Conservation (phyloP, 1,284 basidiomycete genomes). For the Fomitiporia mediterranea region DNA sequence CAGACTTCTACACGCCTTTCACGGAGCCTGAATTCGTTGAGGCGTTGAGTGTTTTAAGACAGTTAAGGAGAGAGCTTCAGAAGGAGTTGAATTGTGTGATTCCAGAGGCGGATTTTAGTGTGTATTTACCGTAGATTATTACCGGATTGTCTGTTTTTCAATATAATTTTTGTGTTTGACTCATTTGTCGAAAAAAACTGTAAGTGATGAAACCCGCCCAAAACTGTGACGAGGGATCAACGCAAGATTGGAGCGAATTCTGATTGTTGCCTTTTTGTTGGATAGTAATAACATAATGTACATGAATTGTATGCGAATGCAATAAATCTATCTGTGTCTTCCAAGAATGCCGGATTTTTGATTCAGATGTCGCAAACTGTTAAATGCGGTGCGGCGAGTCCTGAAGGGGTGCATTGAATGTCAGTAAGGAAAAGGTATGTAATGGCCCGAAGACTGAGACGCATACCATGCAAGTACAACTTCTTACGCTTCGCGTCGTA, state of each 20-base stretch:
- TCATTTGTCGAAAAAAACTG: too few relatives aligned
- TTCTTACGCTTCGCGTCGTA: slow-evolving; percentile 44
- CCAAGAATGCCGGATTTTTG: too few relatives aligned
- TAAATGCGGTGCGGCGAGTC: slow-evolving; percentile 31
- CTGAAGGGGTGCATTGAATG: slow-evolving; percentile 19
- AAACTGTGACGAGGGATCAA: too few relatives aligned
- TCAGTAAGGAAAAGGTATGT: neutral
- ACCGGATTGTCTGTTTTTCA: neutral
- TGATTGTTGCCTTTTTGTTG: too few relatives aligned
- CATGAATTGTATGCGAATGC: too few relatives aligned
- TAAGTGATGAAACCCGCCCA: too few relatives aligned
- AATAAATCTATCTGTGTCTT: too few relatives aligned
- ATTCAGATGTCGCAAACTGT: slow-evolving; percentile 29
- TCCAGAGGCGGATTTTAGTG: neutral
- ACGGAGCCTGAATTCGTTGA: neutral
- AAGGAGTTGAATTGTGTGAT: neutral
- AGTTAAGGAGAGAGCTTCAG: neutral
- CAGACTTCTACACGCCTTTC: neutral
- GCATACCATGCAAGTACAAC: slow-evolving; percentile 53
- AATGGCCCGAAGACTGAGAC: neutral
- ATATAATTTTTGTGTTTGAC: neutral
- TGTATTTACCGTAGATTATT: neutral
- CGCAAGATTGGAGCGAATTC: too few relatives aligned
- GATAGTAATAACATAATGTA: too few relatives aligned
- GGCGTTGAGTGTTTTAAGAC: neutral